Evolutionary conservation across 2,329 filamentous ascomycete species (phyloP), one percentile per base, ranked within the genome.

Genomic region (Penicillium rolfsii): DNA sequence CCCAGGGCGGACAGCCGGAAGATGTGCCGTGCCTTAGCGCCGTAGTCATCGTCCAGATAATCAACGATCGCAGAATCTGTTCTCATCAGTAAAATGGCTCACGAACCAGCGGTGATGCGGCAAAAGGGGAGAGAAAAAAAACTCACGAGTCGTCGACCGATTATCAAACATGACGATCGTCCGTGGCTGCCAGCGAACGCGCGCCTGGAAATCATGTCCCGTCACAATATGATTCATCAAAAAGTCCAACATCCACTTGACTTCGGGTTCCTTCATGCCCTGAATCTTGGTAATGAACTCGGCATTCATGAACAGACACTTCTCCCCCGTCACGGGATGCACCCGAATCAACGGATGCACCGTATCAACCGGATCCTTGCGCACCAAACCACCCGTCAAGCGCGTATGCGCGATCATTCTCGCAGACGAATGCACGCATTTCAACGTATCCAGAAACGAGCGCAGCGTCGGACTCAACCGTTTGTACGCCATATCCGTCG

Each of bases 101-200:
- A 28, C 3, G 22, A 50, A 26, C 26, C 49, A 40, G 11, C 16
- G 19, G 19, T 11, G 11, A 33, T 11, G 28, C 28, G 28, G 28
- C 7, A 49, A 1, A 16, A 12, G 33, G 22, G 38, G n/a, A 22
- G 19, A 22, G 1, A 22, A 22, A 22, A 22, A 22, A 38, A 43
- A 75, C 79, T 71, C 73, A 82, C 79, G 79, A 55, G 80, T 75
- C 33, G 80, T 80, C 46, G 71, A 76, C 50, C 81, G 74, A 57
- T 82, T 81, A 66, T 83, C 81, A 69, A 82, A 82, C 66, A 83
- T 79, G 16, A 84, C 82, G 55, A 84, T 79, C 2, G 80, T 82
- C 60, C 77, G 75, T 6, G 81, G 81, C 66, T 79, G 77, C 80
- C 80, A 83, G 43, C 76, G 73, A 33, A 83, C 77, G 19, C 81